phyloP scores from a whole-genome alignment of 495 filamentous ascomycete genomes.

The Penicillium egyptiacum region DNA sequence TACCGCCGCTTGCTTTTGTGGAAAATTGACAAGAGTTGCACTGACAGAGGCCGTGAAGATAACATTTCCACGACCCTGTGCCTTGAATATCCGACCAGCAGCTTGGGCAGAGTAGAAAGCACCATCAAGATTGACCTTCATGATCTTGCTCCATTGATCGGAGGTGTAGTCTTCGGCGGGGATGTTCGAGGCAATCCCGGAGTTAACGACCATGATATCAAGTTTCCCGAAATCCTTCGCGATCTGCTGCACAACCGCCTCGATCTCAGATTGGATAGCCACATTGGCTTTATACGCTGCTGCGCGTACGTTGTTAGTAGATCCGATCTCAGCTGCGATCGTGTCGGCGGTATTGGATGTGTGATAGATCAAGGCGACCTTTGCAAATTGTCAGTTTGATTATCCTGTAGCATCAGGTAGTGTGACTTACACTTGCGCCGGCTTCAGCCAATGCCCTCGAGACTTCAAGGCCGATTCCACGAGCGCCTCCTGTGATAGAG shows the following conservation, averaged over 20 bases:
- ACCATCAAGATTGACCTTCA: constrained; percentile 50
- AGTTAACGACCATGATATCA: constrained; percentile 76
- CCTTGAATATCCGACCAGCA: constrained; percentile 42
- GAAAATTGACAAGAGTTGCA: constrained; percentile 46
- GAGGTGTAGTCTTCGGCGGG: constrained; percentile 39
- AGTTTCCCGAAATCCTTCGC: constrained; percentile 66
- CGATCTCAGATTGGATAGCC: constrained; percentile 54
- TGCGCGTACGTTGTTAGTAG: constrained; percentile 65
- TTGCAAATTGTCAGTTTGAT: not conserved
- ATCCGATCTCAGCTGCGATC: constrained; percentile 67
- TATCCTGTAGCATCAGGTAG: not conserved
- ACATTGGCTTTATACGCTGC: constrained; percentile 70
- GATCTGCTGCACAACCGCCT: constrained; percentile 52
- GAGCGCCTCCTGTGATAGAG: constrained; percentile 58
- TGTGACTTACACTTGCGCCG: constrained; percentile 60
- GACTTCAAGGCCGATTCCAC: constrained; percentile 77
- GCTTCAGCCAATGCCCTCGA: constrained; percentile 72
- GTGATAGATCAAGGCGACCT: constrained; percentile 72
- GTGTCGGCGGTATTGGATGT: constrained; percentile 66
- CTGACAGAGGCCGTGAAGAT: constrained; percentile 47
- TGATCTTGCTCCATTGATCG: constrained; percentile 39
- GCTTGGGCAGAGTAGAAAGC: constrained; percentile 49
- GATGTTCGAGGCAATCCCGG: constrained; percentile 58
- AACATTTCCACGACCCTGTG: constrained; percentile 41
- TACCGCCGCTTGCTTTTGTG: constrained; percentile 44